Evolutionary conservation across 805 yeast genomes (phyloP).

Genomic region (Lipomyces kockii): DNA sequence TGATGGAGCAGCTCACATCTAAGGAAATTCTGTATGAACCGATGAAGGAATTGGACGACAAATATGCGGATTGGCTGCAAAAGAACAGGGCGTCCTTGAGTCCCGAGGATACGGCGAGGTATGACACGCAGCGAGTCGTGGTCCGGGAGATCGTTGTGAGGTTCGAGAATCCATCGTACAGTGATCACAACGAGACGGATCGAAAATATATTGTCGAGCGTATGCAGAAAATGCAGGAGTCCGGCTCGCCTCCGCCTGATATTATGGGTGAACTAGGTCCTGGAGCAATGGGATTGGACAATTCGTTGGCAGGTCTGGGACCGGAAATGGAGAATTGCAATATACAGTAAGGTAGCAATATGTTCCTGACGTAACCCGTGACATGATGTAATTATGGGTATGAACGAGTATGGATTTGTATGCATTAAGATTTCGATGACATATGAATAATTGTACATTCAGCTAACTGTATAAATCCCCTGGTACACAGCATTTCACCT

Average conservation of each 20-base stretch:
- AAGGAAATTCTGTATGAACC: constrained; percentile 89
- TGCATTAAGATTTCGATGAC: neutral
- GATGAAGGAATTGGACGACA: constrained; percentile 73
- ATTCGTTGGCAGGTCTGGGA: constrained; percentile 12
- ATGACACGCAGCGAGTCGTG: constrained; percentile 63
- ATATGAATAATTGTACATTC: neutral
- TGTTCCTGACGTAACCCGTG: neutral
- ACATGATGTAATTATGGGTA: neutral
- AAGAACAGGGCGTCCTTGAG: constrained; percentile 54
- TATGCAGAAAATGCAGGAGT: constrained; percentile 65
- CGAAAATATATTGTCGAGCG: constrained; percentile 60
- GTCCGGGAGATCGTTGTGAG: constrained; percentile 64
- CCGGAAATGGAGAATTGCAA: constrained; percentile 7
- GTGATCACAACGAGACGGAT: constrained; percentile 52
- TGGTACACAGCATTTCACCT: neutral
- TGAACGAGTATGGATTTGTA: neutral
- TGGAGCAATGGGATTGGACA: constrained; percentile 19
- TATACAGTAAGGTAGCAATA: neutral
- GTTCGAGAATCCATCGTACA: constrained; percentile 69
- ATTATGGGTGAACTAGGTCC: constrained; percentile 61
- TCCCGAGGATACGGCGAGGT: constrained; percentile 57
- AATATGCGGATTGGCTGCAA: constrained; percentile 72
- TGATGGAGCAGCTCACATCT: constrained; percentile 80
- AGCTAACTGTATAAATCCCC: neutral
- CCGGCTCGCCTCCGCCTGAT: constrained; percentile 82